Base-by-base conservation (phyloP, 805 yeast genomes). In the Starmerella potacharoeniae region DNA sequence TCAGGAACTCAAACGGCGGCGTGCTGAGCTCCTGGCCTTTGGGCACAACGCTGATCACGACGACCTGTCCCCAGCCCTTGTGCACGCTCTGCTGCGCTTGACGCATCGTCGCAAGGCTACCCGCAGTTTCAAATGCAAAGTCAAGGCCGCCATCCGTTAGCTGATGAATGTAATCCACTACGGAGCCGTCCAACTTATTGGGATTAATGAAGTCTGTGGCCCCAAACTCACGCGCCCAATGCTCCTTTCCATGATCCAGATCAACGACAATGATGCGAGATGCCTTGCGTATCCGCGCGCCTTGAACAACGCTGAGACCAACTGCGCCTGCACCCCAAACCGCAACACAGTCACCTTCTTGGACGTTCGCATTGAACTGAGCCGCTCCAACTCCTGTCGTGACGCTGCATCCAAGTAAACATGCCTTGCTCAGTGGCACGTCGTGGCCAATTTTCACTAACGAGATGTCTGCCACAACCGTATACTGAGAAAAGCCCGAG, bases 351-450 rank as follows among this genome's bases (percentile, higher is more conserved):
- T 91, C 97, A 64, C 96, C 97, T 68, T 80, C 77, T 68, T 84
- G 82, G 57, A 95, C 91, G 64, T 86, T 77, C 57, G 97, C 97
- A 51, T 96, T 87, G 75, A 86, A 86, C 64, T 86, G 79, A 53
- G 97, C 98, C 51, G 97, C 96, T 71, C 99, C 98, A 69, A 86
- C 86, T 61, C 98, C 98, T 52, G 98, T 93, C 53, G 98, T 93
- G 66, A 93, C 86, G 76, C 98, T 98, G 72, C 98, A 93, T 51
- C 98, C 99, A 65, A 95, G 79, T 70, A 95, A 74, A 75, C 97
- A 89, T 41, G 90, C 85, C 68, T 84, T 81, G 67, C 87, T 95
- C 69, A 82, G 77, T 58, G 87, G 85, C 57, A 96, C 97, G 61
- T 79, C 72, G 56, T 84, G 83, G 70, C 88, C 82, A 61, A 93